A percentile compares a stretch with the other conserved stretches of the same genome.
Evolutionary conservation across 2,329 filamentous ascomycete genomes (phyloP).

Genomic region (Fusarium coicis): DNA sequence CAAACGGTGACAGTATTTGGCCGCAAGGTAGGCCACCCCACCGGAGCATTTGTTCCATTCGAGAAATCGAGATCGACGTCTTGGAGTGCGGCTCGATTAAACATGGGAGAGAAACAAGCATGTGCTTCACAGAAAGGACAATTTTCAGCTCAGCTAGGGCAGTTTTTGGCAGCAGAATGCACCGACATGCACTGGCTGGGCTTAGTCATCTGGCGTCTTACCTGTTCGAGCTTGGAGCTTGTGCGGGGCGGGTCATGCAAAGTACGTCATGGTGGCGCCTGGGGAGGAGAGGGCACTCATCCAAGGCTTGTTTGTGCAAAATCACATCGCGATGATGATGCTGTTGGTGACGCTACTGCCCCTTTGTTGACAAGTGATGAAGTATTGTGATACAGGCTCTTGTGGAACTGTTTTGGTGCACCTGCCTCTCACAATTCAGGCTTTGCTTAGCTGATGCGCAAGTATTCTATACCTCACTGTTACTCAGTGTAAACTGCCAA

Average conservation of each 20-base stretch:
- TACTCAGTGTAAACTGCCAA: slow-evolving; percentile 17
- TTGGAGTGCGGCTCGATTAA: slow-evolving; percentile 6
- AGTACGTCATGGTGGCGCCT: slow-evolving; percentile 42
- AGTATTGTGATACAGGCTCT: slow-evolving; percentile 9
- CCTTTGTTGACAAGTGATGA: slow-evolving; percentile 4
- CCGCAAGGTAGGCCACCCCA: background rate
- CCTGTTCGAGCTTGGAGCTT: slow-evolving; percentile 40
- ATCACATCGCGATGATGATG: slow-evolving; percentile 39
- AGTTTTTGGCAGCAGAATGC: slow-evolving; percentile 18
- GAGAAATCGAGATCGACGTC: slow-evolving; percentile 24
- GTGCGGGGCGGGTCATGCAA: slow-evolving; percentile 30
- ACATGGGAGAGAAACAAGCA: slow-evolving; percentile 11
- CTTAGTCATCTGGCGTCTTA: slow-evolving; percentile 27
- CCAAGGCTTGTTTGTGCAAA: slow-evolving; percentile 30
- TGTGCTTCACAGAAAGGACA: slow-evolving; percentile 17
- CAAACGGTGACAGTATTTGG: background rate
- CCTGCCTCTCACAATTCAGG: background rate
- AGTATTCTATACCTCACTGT: slow-evolving; percentile 27
- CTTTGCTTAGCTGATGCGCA: slow-evolving; percentile 25
- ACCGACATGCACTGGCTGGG: background rate
- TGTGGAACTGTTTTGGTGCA: slow-evolving; percentile 16
- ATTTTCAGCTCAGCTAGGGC: background rate
- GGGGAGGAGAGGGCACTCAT: slow-evolving; percentile 14
- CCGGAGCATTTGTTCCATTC: slow-evolving; percentile 39
- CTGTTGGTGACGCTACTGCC: slow-evolving; percentile 33